A percentile compares a stretch with the other conserved stretches of the same genome.
phyloP scores from a whole-genome alignment of 108 stramenopile genomes.

The Fistulifera solaris region DNA sequence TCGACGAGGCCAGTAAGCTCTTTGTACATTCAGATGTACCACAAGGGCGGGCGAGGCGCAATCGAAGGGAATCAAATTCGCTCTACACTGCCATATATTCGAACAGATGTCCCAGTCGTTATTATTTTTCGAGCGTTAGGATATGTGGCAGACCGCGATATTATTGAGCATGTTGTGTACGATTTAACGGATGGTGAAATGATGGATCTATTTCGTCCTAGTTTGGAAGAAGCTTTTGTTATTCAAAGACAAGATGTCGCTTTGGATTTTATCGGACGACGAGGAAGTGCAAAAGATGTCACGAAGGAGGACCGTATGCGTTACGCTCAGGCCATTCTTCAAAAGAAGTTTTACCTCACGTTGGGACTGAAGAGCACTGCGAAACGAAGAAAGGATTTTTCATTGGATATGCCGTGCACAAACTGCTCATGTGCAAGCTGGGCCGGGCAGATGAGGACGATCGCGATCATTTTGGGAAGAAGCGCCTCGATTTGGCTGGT shows the following conservation, averaged over 20 bases:
- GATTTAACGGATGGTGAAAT: conserved; percentile 95
- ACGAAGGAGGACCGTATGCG: conserved; percentile 94
- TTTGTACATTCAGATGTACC: conserved; percentile 95
- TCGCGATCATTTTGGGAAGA: conserved; percentile 99
- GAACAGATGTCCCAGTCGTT: conserved; percentile 96
- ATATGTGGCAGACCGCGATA: conserved; percentile 89
- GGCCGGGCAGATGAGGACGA: conserved; percentile 95
- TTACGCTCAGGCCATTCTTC: conserved; percentile 89
- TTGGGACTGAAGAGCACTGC: conserved; percentile 93
- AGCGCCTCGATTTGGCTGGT: conserved; percentile 98
- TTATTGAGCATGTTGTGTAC: conserved; percentile 98
- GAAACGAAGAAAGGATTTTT: conserved; percentile 99
- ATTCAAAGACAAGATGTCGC: conserved; percentile 91
- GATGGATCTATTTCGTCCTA: conserved; percentile 95
- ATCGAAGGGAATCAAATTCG: conserved; percentile 95
- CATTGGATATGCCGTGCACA: conserved; percentile 97
- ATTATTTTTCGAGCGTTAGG: conserved; percentile 97
- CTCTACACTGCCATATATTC: conserved; percentile 91
- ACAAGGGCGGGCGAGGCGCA: conserved; percentile 81
- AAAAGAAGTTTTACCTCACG: conserved; percentile 96
- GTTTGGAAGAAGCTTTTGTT: conserved; percentile 91
- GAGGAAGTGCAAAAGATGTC: conserved; percentile 87
- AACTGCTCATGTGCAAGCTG: conserved; percentile 89
- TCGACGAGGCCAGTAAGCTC: conserved; percentile 88
- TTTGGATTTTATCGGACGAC: conserved; percentile 93